Evolutionary conservation across 2,329 filamentous ascomycete species (phyloP).

Genomic region (Colletotrichum simmondsii): DNA sequence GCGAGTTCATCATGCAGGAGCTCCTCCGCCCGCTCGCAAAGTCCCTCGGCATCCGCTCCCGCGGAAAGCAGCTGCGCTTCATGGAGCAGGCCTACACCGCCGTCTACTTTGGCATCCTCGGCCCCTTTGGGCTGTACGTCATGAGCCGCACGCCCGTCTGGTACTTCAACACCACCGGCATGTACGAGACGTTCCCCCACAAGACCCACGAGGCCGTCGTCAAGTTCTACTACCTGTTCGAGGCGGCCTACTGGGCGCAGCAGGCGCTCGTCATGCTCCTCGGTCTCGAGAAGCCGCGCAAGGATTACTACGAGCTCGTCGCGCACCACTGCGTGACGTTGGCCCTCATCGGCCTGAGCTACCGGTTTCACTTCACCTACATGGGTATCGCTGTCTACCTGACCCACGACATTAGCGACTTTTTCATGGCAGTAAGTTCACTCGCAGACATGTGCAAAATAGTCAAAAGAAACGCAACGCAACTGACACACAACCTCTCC

Average conservation of each 20-base stretch:
- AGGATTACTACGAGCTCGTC: constrained; percentile 81
- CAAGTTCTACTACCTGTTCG: constrained; percentile 81
- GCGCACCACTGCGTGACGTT: constrained; percentile 79
- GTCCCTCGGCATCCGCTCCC: constrained; percentile 66
- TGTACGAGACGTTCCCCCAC: constrained; percentile 80
- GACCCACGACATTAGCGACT: constrained; percentile 80
- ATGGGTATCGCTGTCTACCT: constrained; percentile 81
- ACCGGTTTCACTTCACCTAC: constrained; percentile 81
- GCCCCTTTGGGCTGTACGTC: constrained; percentile 75
- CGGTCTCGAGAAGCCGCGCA: constrained; percentile 77
- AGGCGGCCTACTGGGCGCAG: constrained; percentile 80
- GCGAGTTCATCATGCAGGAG: constrained; percentile 81
- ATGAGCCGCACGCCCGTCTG: constrained; percentile 77
- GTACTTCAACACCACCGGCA: constrained; percentile 79
- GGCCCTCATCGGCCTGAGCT: constrained; percentile 74
- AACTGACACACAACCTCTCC: background rate
- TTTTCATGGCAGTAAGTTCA: constrained; percentile 76
- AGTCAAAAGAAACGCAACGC: too few relatives aligned
- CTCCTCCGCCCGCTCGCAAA: constrained; percentile 72
- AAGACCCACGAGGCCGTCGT: constrained; percentile 71
- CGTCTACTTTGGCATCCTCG: constrained; percentile 75
- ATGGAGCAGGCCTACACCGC: constrained; percentile 83
- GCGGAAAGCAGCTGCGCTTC: constrained; percentile 75
- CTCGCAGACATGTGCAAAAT: too few relatives aligned
- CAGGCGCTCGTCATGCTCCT: constrained; percentile 77